phyloP scores from a whole-genome alignment of 805 yeast species.

The Candida endomychidarum region DNA sequence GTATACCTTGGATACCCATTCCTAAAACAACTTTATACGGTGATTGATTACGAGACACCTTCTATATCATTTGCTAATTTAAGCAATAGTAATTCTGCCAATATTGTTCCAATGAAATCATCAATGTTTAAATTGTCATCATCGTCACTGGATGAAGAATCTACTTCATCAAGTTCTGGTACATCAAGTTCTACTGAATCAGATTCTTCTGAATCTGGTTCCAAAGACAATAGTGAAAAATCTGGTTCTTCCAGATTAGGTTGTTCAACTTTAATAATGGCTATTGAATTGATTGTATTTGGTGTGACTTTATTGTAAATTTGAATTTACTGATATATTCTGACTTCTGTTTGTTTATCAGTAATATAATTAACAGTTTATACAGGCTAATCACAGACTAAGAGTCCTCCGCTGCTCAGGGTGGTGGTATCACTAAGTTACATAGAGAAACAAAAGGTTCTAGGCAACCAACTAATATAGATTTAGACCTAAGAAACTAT shows the following conservation, averaged over 20 bases:
- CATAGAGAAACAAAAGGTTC: too few relatives aligned
- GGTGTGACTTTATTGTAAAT: too few relatives aligned
- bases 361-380: too few relatives aligned
- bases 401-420: too few relatives aligned
- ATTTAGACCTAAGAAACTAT: too few relatives aligned
- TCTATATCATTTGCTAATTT: not conserved
- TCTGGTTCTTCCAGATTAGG: not conserved
- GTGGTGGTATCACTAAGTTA: not conserved
- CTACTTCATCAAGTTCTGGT: not conserved
- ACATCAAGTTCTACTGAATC: too few relatives aligned
- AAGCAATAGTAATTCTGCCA: not conserved
- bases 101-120: not conserved
- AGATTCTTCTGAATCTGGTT: too few relatives aligned
- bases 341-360: too few relatives aligned
- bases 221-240: not conserved
- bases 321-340: too few relatives aligned
- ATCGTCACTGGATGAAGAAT: too few relatives aligned
- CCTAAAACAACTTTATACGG: slow-evolving; percentile 73
- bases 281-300: not conserved
- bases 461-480: too few relatives aligned
- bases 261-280: not conserved
- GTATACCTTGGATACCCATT: slow-evolving; percentile 59
- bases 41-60: slow-evolving; percentile 44
- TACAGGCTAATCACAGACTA: too few relatives aligned
- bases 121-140: not conserved